Conservation (phyloP, 2,329 filamentous ascomycete genomes). For the Diaporthe sp. region DNA sequence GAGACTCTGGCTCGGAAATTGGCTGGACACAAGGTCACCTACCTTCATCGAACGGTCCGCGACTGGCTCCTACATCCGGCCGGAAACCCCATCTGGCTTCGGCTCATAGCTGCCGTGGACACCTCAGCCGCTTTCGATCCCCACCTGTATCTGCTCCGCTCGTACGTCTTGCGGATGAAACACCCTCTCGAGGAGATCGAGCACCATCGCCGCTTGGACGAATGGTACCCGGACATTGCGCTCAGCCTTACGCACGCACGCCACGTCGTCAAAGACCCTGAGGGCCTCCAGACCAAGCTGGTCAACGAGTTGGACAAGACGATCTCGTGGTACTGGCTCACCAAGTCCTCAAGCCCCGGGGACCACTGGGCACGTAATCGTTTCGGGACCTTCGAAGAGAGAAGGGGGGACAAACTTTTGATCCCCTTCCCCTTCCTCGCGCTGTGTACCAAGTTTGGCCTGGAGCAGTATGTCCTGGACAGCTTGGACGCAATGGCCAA, state of each 20-base stretch:
- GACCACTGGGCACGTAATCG: slow-evolving; percentile 53
- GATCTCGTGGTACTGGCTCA: slow-evolving; percentile 51
- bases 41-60: slow-evolving; percentile 53
- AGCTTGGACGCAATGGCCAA: slow-evolving; percentile 41
- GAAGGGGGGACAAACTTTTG: slow-evolving; percentile 19
- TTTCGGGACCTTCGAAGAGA: slow-evolving; percentile 43
- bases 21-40: slow-evolving; percentile 48
- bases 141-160: slow-evolving; percentile 51
- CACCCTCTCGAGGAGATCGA: slow-evolving; percentile 52
- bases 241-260: slow-evolving; percentile 55
- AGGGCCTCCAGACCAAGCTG: slow-evolving; percentile 41
- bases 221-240: slow-evolving; percentile 56
- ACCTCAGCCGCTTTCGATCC: slow-evolving; percentile 47
- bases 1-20: slow-evolving; percentile 1
- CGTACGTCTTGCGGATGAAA: slow-evolving; percentile 53
- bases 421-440: slow-evolving; percentile 49
- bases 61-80: slow-evolving; percentile 50
- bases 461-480: slow-evolving; percentile 48
- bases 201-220: slow-evolving; percentile 54
- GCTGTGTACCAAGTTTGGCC: slow-evolving; percentile 52
- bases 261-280: slow-evolving; percentile 45
- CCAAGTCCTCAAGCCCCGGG: slow-evolving; percentile 45
- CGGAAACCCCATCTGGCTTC: slow-evolving; percentile 43
- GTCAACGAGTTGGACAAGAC: slow-evolving; percentile 49
- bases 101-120: slow-evolving; percentile 29